Evolutionary conservation across 352 stramenopile genomes (phyloP).

Genomic region (Globisporangium abappressorium): DNA sequence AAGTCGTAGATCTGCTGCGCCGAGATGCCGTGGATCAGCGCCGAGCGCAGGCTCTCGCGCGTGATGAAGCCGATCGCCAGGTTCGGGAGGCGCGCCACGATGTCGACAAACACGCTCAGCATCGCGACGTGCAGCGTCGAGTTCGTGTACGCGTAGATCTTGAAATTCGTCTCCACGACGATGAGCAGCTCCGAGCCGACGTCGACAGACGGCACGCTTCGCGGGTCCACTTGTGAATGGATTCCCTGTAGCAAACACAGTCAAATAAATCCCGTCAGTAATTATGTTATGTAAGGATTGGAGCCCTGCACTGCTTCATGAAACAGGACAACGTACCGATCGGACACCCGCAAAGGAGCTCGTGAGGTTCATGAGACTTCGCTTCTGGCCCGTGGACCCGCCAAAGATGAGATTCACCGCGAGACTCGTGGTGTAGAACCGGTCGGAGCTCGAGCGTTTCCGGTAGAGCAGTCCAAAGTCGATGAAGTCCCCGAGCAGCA

Average conservation of each 20-base stretch:
- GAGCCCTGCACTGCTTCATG: too few relatives aligned
- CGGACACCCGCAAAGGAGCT: constrained; percentile 46
- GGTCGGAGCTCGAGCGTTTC: constrained; percentile 41
- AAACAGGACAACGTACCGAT: constrained; percentile 13
- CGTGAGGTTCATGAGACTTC: constrained; percentile 42
- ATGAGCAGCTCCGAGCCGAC: constrained; percentile 49
- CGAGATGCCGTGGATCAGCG: constrained; percentile 89
- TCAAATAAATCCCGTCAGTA: neutral
- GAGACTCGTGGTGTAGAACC: constrained; percentile 89
- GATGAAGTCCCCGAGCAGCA: constrained; percentile 80
- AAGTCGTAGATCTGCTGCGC: constrained; percentile 92
- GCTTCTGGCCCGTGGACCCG: constrained; percentile 59
- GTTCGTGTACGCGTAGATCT: constrained; percentile 89
- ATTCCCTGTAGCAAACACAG: constrained; percentile 16
- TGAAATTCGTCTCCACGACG: constrained; percentile 92
- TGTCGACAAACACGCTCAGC: constrained; percentile 90
- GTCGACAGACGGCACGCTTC: constrained; percentile 28
- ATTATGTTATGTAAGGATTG: neutral
- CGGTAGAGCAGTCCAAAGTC: constrained; percentile 87
- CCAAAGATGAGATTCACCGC: constrained; percentile 90
- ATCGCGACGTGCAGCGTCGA: constrained; percentile 91
- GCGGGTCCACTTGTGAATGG: constrained; percentile 43
- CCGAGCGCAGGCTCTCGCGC: constrained; percentile 85
- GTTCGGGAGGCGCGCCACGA: constrained; percentile 88
- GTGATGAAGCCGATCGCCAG: constrained; percentile 91